Evolutionary conservation across 2,329 filamentous ascomycete genomes (phyloP).

Genomic region (Calonectria hawksworthii): DNA sequence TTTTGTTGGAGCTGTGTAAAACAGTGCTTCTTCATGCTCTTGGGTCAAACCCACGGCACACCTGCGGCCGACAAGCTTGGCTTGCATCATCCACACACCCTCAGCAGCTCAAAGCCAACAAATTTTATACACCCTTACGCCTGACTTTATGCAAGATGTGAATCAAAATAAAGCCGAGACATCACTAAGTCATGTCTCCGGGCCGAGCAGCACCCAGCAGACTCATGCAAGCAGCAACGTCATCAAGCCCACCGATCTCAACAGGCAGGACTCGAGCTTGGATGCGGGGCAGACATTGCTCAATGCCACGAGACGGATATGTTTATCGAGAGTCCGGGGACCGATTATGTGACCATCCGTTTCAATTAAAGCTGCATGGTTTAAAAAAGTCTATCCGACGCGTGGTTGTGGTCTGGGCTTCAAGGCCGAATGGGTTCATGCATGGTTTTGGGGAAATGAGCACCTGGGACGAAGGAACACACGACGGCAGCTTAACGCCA

Average conservation of each 20-base stretch:
- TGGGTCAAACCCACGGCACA: background rate
- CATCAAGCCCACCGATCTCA: background rate
- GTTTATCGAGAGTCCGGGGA: background rate
- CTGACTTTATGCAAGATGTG: background rate
- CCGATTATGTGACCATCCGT: slow-evolving; percentile 17
- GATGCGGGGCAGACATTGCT: slow-evolving; percentile 3
- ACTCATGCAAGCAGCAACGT: background rate
- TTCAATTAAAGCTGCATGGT: slow-evolving; percentile 12
- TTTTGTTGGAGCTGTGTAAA: background rate
- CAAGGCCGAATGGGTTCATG: slow-evolving; percentile 23
- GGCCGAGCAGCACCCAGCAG: background rate
- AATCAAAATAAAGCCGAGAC: slow-evolving; percentile 11
- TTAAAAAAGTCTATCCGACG: slow-evolving; percentile 6
- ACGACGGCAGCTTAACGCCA: background rate
- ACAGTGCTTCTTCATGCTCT: background rate
- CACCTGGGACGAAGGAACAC: background rate
- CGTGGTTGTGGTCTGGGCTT: slow-evolving; percentile 9
- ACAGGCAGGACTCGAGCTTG: background rate
- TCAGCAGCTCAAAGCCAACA: too few relatives aligned
- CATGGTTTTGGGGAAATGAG: slow-evolving; percentile 18
- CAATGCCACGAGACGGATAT: background rate
- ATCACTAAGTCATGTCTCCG: background rate
- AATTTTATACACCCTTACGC: background rate
- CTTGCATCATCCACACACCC: background rate
- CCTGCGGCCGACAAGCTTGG: background rate